Evolutionary conservation across 1,284 basidiomycete genomes (phyloP).

Genomic region (Phylloboletellus chloephorus): DNA sequence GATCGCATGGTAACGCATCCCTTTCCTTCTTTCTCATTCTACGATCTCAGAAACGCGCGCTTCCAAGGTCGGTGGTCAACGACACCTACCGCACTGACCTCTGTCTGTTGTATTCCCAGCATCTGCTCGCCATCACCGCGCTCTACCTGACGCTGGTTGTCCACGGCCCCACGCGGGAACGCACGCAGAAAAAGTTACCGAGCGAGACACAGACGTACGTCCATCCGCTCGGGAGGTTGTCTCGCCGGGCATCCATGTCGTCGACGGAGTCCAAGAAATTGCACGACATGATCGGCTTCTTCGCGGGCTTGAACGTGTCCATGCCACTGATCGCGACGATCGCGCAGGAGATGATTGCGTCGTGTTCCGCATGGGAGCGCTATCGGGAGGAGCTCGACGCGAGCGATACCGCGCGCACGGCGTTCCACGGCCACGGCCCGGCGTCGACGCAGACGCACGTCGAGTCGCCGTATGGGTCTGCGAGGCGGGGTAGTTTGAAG

Average conservation of each 20-base stretch:
- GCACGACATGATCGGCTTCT: conserved; percentile 75
- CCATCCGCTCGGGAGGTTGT: conserved; percentile 46
- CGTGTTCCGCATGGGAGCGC: conserved; percentile 85
- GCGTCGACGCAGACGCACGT: no score
- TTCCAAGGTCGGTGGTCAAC: conserved; percentile 90
- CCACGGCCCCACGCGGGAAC: conserved; percentile 49
- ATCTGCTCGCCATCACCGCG: conserved; percentile 87
- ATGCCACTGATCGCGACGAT: conserved; percentile 80
- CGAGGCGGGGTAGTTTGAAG: conserved; percentile 17
- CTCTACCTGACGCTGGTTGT: conserved; percentile 82
- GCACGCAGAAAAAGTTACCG: conserved; percentile 32
- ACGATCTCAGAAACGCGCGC: no score
- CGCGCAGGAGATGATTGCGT: conserved; percentile 83
- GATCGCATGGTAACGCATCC: conserved; percentile 57
- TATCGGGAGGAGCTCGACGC: conserved; percentile 59
- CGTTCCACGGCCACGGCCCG: conserved; percentile 13
- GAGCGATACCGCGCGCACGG: conserved; percentile 24
- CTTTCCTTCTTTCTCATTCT: neutral
- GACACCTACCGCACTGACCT: conserved; percentile 92
- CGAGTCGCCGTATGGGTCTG: no score
- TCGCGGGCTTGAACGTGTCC: conserved; percentile 82
- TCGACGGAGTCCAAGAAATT: conserved; percentile 37
- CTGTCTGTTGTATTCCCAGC: conserved; percentile 88
- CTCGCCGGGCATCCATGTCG: conserved; percentile 37
- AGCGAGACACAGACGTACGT: conserved; percentile 11